A percentile compares a stretch with the other conserved stretches of the same genome.
Conservation (phyloP, 1,284 basidiomycete species). For the Ustilago crameri region DNA sequence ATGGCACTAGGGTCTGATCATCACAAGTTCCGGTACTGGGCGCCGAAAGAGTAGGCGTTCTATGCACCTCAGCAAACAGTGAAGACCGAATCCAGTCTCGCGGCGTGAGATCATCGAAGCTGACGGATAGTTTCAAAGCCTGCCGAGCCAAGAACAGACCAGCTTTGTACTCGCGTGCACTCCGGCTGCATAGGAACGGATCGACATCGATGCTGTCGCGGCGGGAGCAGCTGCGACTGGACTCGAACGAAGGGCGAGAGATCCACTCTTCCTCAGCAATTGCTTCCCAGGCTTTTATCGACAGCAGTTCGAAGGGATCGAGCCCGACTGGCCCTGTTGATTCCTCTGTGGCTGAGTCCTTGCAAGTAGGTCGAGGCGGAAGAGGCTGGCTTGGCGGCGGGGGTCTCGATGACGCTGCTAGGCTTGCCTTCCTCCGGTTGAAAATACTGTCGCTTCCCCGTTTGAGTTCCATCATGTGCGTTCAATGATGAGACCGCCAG, state of each 20-base stretch:
- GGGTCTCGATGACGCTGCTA: background rate
- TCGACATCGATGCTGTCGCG: constrained; percentile 28
- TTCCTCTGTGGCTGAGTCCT: background rate
- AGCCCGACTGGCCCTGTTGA: background rate
- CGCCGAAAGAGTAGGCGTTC: too few relatives aligned
- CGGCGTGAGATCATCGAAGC: too few relatives aligned
- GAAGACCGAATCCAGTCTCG: too few relatives aligned
- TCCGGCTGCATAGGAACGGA: constrained; percentile 1
- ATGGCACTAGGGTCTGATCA: too few relatives aligned
- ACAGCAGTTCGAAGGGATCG: background rate
- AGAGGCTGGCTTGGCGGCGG: background rate
- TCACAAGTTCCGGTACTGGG: too few relatives aligned
- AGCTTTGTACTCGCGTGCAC: background rate
- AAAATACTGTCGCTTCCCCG: too few relatives aligned
- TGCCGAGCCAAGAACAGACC: background rate
- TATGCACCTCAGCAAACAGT: too few relatives aligned
- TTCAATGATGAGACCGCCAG: too few relatives aligned
- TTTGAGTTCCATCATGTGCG: too few relatives aligned
- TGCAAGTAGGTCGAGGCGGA: constrained; percentile 12
- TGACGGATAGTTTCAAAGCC: background rate
- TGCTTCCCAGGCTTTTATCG: too few relatives aligned
- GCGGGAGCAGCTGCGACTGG: constrained; percentile 3
- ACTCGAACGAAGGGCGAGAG: background rate
- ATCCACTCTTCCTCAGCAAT: constrained; percentile 4
- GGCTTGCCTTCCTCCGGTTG: background rate